Conservation (phyloP, 2,329 filamentous ascomycete species). For the Remersonia thermophila region DNA sequence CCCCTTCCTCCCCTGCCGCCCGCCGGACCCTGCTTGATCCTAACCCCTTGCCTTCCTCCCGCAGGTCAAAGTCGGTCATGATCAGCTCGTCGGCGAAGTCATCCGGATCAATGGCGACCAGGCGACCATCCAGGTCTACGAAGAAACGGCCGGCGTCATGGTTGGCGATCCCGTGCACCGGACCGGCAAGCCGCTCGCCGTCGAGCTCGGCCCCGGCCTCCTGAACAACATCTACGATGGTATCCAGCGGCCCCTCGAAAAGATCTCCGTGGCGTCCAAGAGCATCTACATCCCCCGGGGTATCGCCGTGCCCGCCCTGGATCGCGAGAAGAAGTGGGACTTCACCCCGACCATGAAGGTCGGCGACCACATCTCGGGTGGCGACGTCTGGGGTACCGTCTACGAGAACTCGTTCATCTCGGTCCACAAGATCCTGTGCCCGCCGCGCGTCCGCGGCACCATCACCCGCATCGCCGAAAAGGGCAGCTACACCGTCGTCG, state of each 20-base stretch:
- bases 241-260: conserved; percentile 87
- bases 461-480: conserved; percentile 85
- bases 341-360: conserved; percentile 88
- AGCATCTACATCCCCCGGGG: conserved; percentile 98
- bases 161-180: conserved; percentile 86
- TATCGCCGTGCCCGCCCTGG: conserved; percentile 74
- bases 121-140: conserved; percentile 96
- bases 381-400: conserved; percentile 90
- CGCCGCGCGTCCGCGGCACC: conserved; percentile 77
- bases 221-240: conserved; percentile 99
- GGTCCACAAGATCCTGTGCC: conserved; percentile 86
- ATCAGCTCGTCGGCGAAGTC: conserved; percentile 88
- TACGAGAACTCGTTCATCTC: conserved; percentile 92
- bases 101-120: conserved; percentile 95
- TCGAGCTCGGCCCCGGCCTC: conserved; percentile 91
- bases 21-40: too few species aligned
- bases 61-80: conserved; percentile 82
- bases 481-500: conserved; percentile 85
- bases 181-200: conserved; percentile 90
- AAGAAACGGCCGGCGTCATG: conserved; percentile 96
- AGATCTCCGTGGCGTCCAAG: conserved; percentile 63
- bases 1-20: too few species aligned
- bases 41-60: too few species aligned
- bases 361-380: conserved; percentile 91
- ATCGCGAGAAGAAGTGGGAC: conserved; percentile 90